Conservation (phyloP, 1,284 basidiomycete species). For the Megacollybia platyphylla region DNA sequence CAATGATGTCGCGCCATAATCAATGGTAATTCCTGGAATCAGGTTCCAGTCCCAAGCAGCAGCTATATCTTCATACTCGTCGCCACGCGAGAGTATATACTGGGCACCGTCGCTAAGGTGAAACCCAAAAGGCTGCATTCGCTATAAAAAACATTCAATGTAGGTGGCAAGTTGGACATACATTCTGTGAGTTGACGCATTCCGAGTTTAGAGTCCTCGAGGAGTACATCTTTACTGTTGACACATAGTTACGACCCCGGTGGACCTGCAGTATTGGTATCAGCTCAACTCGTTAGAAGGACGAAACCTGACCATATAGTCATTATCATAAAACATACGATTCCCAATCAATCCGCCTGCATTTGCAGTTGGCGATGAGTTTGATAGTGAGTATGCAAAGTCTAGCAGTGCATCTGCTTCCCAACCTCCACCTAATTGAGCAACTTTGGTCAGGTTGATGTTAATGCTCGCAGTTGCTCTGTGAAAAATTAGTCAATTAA, state of each 20-base stretch:
- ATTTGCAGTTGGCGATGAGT: conserved; percentile 34
- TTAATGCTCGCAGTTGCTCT: conserved; percentile 30
- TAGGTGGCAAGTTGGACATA: conserved; percentile 9
- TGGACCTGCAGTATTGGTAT: conserved; percentile 28
- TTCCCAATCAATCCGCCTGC: conserved; percentile 46
- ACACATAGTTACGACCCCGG: conserved; percentile 30
- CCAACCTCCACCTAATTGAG: conserved; percentile 40
- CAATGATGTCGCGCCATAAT: conserved; percentile 41
- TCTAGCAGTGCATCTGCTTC: conserved; percentile 25
- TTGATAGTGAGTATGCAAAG: conserved; percentile 25
- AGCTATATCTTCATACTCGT: too few species aligned
- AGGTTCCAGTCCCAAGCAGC: too few species aligned
- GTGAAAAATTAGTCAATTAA: neutral
- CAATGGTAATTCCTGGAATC: too few species aligned
- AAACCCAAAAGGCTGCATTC: conserved; percentile 43
- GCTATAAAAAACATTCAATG: neutral
- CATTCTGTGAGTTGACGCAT: conserved; percentile 53
- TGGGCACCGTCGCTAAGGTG: conserved; percentile 25
- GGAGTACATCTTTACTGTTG: conserved; percentile 56
- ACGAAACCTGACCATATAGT: conserved; percentile 42
- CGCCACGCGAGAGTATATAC: too few species aligned
- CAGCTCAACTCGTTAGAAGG: neutral
- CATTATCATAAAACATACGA: conserved; percentile 52
- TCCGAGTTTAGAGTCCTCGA: conserved; percentile 50
- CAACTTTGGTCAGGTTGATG: conserved; percentile 40